Base-by-base conservation (phyloP, 225 moss, liverwort and hornwort species). In the Rhytidiadelphus loreus region DNA sequence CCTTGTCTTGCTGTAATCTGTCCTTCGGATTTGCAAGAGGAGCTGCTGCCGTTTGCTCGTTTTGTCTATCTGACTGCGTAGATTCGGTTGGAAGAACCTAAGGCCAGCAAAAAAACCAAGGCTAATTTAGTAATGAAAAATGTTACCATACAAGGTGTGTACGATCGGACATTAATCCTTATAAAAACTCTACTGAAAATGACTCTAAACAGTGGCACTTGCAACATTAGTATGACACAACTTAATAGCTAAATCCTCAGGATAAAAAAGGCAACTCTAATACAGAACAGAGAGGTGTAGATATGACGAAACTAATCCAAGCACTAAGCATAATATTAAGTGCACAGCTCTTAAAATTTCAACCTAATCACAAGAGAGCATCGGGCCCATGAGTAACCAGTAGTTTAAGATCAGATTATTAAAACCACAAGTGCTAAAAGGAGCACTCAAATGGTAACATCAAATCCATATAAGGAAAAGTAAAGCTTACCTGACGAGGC, bases 401-500 rank as follows among this genome's bases (percentile, higher is more conserved):
- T 65, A 76, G 59, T 86, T 68, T 68, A 82, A 77, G 52, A 87
- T 58, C 83, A 83, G 60, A 83, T 62, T 35, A 55, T 32, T 65
- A 43, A 58, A 71, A 79, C 28, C 52, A 88, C 44, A 87, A 84
- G 30, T 68, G 66, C 63, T n/a, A 79, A 55, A 71, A 75, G 50
- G 35, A 84, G 46, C 15, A 59, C 30, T 44, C 80, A 53, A 77
- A 88, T 77, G 37, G 63, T 46, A 59, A 56, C 62, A 79, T 57
- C 24, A 58, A 83, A 88, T 86, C 60, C 29, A 74, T 37, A 57
- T 37, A 57, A 83, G 35, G 58, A 35, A 75, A 73, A 85, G 60
- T 39, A 81, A 86, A 29, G 57, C 50, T 92, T 87, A 94, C 94
- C 89, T 90, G 88, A 85, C 53, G 85, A 87, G 90, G 90, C 55